These are phyloP conservation scores for Kodamaea plutei DNA, from an alignment of 1,139 yeast genomes.

Conservation along the genomic window DNA sequence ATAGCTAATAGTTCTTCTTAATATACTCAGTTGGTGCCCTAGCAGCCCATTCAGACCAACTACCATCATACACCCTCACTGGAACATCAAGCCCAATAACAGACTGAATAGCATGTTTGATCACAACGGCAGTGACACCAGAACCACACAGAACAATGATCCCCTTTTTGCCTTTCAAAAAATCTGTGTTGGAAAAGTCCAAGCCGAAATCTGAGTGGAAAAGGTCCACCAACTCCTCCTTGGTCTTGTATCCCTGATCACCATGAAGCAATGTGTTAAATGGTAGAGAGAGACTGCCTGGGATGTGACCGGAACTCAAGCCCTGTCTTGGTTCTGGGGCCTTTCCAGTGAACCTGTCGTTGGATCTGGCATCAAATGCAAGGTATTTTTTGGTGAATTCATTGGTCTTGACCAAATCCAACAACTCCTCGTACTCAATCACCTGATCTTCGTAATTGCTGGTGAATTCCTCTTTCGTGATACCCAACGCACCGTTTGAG, in stretches of 20 bases:
- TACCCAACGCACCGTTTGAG: slow-evolving; percentile 17
- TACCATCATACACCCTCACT: slow-evolving; percentile 83
- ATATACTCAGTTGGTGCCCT: slow-evolving; percentile 38
- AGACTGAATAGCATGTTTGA: slow-evolving; percentile 48
- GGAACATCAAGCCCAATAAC: slow-evolving; percentile 60
- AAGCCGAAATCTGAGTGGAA: slow-evolving; percentile 39
- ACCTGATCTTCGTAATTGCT: slow-evolving; percentile 45
- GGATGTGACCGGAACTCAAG: slow-evolving; percentile 82
- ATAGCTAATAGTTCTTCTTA: slow-evolving; percentile 14
- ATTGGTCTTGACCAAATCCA: slow-evolving; percentile 48
- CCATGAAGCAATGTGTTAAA: slow-evolving; percentile 54
- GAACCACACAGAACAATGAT: slow-evolving; percentile 90
- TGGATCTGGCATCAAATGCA: slow-evolving; percentile 78
- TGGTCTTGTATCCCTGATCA: slow-evolving; percentile 46
- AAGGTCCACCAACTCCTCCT: slow-evolving; percentile 41
- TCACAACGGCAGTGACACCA: slow-evolving; percentile 88
- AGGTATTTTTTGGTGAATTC: slow-evolving; percentile 46
- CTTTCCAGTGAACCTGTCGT: slow-evolving; percentile 68
- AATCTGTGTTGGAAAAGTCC: slow-evolving; percentile 25
- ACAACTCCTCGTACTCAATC: slow-evolving; percentile 60
- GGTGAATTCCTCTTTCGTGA: slow-evolving; percentile 22
- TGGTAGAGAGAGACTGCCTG: slow-evolving; percentile 77
- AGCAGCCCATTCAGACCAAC: slow-evolving; percentile 77
- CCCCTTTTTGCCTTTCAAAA: slow-evolving; percentile 42
- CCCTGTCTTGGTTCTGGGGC: slow-evolving; percentile 89